phyloP scores from a whole-genome alignment of 441 rosid species.

The Metrosideros polymorpha region DNA sequence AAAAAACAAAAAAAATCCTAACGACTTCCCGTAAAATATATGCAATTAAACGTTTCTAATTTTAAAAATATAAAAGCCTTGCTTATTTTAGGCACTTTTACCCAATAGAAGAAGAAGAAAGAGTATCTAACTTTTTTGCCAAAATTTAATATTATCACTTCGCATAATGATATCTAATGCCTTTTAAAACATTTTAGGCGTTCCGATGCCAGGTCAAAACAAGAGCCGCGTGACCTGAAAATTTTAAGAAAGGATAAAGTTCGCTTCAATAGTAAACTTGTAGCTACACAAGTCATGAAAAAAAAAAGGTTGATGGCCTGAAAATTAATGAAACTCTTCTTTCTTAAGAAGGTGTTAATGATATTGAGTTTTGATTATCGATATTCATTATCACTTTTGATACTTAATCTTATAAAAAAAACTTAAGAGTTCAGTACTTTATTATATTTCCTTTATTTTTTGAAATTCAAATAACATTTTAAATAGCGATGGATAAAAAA shows the following conservation, averaged over 20 bases:
- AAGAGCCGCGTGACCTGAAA: background rate
- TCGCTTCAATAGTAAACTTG: rapidly evolving
- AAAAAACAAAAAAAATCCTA: background rate
- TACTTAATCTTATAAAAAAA: background rate
- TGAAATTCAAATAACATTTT: no score
- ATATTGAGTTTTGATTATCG: background rate
- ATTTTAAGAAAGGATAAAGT: background rate
- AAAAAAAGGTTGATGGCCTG: background rate
- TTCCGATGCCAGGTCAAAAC: background rate
- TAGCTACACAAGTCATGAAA: background rate
- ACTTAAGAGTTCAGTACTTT: no score
- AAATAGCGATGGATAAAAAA: no score
- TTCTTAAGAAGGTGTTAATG: background rate
- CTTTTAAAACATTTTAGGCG: background rate
- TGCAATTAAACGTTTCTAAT: background rate
- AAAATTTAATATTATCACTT: background rate
- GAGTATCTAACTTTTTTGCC: background rate
- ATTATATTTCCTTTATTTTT: no score
- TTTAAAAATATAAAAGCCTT: background rate
- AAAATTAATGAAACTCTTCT: background rate
- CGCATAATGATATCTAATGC: background rate
- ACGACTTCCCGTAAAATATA: background rate
- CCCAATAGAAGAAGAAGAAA: background rate
- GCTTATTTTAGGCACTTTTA: background rate
- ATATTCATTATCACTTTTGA: background rate